Conservation (phyloP, 768 basidiomycete species). For the Cyathus striatus region DNA sequence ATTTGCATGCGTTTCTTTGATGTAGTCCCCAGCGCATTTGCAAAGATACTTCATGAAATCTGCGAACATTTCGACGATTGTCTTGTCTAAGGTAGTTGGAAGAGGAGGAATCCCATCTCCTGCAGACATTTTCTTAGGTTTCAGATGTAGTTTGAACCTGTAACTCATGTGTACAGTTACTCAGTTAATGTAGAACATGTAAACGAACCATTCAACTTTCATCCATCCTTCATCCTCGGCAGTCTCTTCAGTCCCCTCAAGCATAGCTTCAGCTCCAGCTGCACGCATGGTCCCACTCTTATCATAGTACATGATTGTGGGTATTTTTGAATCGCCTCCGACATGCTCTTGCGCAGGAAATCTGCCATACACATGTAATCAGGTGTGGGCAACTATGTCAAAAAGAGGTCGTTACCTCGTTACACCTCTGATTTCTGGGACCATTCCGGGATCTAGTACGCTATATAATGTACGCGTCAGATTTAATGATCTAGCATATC, state of each 20-base stretch:
- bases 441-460: constrained; percentile 32
- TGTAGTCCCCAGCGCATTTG: constrained; percentile 37
- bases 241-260: constrained; percentile 28
- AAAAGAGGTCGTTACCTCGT: constrained; percentile 16
- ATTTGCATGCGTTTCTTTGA: constrained; percentile 38
- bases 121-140: constrained; percentile 17
- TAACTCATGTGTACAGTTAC: constrained; percentile 7
- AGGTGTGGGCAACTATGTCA: constrained; percentile 4
- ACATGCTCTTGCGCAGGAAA: constrained; percentile 42
- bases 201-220: constrained; percentile 40
- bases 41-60: constrained; percentile 50
- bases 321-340: constrained; percentile 45
- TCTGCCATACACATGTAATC: constrained; percentile 16
- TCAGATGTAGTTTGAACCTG: constrained; percentile 35
- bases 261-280: constrained; percentile 39
- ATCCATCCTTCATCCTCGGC: constrained; percentile 40
- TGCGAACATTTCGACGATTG: constrained; percentile 34
- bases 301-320: constrained; percentile 44
- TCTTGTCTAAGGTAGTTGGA: constrained; percentile 35
- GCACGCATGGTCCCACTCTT: constrained; percentile 30
- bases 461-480: constrained; percentile 10
- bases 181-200: constrained; percentile 12
- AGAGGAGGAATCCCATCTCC: constrained; percentile 28
- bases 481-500: constrained; percentile 1
- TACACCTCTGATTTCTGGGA: constrained; percentile 22